Conservation (phyloP, 1,284 basidiomycete genomes). For the Microbotryum lychnidis-dioicae region DNA sequence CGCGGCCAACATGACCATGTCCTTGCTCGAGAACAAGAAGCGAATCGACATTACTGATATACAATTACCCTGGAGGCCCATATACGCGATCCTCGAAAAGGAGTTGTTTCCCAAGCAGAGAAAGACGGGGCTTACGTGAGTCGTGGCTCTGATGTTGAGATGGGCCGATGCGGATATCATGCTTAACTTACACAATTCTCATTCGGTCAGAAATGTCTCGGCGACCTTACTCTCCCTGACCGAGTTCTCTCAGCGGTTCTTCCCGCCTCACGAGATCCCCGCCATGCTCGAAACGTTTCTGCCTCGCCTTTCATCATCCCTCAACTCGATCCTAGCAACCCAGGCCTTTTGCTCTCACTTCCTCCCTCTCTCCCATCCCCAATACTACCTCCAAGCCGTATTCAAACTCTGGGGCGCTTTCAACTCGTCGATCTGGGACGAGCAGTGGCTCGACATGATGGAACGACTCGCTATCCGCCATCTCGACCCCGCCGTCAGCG, state of each 20-base stretch:
- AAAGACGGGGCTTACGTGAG: slow-evolving; percentile 69
- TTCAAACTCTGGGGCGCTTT: slow-evolving; percentile 73
- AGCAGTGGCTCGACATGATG: slow-evolving; percentile 72
- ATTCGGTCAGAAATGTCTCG: slow-evolving; percentile 59
- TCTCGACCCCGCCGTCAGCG: slow-evolving; percentile 53
- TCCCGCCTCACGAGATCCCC: slow-evolving; percentile 76
- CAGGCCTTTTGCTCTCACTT: slow-evolving; percentile 77
- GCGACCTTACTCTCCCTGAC: slow-evolving; percentile 79
- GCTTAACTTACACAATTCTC: slow-evolving; percentile 3
- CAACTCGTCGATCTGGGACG: slow-evolving; percentile 70
- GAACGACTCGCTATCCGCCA: slow-evolving; percentile 70
- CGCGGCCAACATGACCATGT: slow-evolving; percentile 64
- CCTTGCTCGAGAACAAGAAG: slow-evolving; percentile 62
- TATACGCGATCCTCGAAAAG: slow-evolving; percentile 68
- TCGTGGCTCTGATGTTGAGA: slow-evolving; percentile 21
- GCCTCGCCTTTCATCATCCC: slow-evolving; percentile 46
- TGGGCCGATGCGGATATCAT: slow-evolving; percentile 13
- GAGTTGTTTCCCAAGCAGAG: slow-evolving; percentile 76
- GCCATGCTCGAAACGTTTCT: slow-evolving; percentile 78
- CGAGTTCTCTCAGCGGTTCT: slow-evolving; percentile 74
- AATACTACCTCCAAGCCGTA: slow-evolving; percentile 61
- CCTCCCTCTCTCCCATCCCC: slow-evolving; percentile 57
- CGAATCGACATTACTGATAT: slow-evolving; percentile 71
- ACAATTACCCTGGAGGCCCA: slow-evolving; percentile 77
- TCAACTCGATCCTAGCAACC: slow-evolving; percentile 61